phyloP scores from a whole-genome alignment of 2,329 filamentous ascomycete genomes.

The Aureobasidium pullulans region DNA sequence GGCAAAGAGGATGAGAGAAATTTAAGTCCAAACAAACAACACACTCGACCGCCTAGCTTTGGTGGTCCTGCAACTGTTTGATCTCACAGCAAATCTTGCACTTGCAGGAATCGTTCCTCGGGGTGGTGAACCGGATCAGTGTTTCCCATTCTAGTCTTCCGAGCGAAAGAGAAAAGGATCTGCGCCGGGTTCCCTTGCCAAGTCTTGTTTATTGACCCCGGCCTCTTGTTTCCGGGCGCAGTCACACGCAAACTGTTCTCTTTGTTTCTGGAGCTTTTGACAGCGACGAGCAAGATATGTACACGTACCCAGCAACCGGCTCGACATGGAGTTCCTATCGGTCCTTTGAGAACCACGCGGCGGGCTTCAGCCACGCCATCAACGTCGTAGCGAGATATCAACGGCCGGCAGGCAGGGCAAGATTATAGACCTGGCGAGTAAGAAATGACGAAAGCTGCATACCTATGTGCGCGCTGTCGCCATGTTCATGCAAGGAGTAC shows the following conservation, averaged over 20 bases:
- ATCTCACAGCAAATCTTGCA: neutral
- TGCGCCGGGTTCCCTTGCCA: neutral
- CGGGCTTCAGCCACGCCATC: neutral
- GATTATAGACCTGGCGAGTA: too few species aligned
- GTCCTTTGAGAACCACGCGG: neutral
- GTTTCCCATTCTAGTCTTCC: neutral
- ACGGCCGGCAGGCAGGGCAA: neutral
- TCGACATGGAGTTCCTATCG: constrained; percentile 3
- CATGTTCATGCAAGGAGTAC: neutral
- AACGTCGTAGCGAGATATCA: constrained; percentile 1
- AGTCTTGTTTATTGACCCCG: neutral
- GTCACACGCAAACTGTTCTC: neutral
- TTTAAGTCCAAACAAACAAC: neutral
- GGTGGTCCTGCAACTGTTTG: neutral
- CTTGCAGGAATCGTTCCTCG: neutral
- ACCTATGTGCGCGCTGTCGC: neutral
- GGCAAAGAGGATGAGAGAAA: neutral
- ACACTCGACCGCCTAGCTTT: neutral
- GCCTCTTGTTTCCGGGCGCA: neutral
- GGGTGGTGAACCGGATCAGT: neutral
- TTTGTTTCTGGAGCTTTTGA: neutral
- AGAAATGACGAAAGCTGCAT: neutral
- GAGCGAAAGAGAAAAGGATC: neutral
- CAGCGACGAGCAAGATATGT: neutral
- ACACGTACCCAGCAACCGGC: neutral